A percentile compares a stretch with the other conserved stretches of the same genome.
Evolutionary conservation across 495 filamentous ascomycete genomes (phyloP).

Genomic region (Aspergillus nidulans): DNA sequence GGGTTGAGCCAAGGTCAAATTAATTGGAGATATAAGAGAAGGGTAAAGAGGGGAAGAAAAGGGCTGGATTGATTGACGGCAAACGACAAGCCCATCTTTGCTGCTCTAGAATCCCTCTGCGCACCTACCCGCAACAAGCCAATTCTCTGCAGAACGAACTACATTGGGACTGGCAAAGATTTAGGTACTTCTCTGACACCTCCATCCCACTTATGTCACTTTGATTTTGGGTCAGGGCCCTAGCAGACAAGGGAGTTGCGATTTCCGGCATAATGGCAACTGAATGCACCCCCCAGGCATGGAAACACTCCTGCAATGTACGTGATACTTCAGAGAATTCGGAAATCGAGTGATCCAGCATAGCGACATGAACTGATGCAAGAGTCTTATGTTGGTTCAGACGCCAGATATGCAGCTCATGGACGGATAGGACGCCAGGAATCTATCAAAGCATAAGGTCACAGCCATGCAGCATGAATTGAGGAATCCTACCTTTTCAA

Average conservation of each 20-base stretch:
- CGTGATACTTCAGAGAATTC: conserved; percentile 36
- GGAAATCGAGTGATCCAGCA: conserved; percentile 32
- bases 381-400: conserved; percentile 48
- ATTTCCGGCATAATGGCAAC: conserved; percentile 47
- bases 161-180: conserved; percentile 17
- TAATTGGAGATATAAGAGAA: too few relatives aligned
- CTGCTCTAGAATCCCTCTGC: neutral
- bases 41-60: neutral
- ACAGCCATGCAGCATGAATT: neutral
- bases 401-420: conserved; percentile 52
- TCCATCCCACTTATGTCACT: neutral
- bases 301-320: conserved; percentile 45
- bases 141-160: conserved; percentile 18
- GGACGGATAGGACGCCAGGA: conserved; percentile 40
- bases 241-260: conserved; percentile 20
- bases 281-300: conserved; percentile 52
- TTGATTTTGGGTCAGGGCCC: neutral
- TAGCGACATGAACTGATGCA: conserved; percentile 46
- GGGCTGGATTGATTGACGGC: neutral
- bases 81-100: neutral
- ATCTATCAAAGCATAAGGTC: conserved; percentile 22
- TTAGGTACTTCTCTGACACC: neutral
- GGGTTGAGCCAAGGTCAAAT: neutral
- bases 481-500: conserved; percentile 33
- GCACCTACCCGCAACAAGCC: conserved; percentile 18